A percentile compares a stretch with the other conserved stretches of the same genome.
These are phyloP conservation scores for Leishmania turanica DNA, from an alignment of 208 protist species.

Conservation along the genomic window DNA sequence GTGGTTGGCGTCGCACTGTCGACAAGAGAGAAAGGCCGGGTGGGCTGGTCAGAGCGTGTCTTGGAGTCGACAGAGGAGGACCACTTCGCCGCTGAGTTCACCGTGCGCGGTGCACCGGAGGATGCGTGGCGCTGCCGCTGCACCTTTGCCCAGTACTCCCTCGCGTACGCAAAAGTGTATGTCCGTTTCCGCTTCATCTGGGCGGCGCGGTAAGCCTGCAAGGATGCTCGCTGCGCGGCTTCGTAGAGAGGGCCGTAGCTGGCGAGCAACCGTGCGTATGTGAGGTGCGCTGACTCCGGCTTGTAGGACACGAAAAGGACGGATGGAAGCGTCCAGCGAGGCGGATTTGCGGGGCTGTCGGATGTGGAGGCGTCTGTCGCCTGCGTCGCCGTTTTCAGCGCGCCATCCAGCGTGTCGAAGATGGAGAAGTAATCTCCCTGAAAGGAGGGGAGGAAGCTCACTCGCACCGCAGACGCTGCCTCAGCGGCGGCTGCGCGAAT, in stretches of 20 bases:
- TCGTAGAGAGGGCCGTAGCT: conserved; percentile 72
- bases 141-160: conserved; percentile 71
- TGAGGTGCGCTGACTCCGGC: conserved; percentile 36
- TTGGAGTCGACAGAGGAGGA: background rate
- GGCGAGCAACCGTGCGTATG: conserved; percentile 69
- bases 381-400: conserved; percentile 28
- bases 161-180: conserved; percentile 41
- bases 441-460: conserved; percentile 47
- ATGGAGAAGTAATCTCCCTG: conserved; percentile 54
- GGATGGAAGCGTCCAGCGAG: conserved; percentile 26
- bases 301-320: conserved; percentile 75
- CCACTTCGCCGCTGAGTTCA: background rate
- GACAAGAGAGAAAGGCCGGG: too few species aligned
- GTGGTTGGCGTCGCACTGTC: background rate
- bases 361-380: background rate
- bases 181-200: conserved; percentile 34
- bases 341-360: background rate
- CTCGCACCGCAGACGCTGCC: background rate
- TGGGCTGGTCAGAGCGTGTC: background rate
- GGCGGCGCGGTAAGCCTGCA: conserved; percentile 31
- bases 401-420: conserved; percentile 56
- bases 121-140: conserved; percentile 24
- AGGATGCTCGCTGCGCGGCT: conserved; percentile 35
- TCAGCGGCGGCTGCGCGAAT: conserved; percentile 7
- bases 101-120: background rate